Evolutionary conservation across 129 eudicot genomes (phyloP), one percentile per base, ranked within the genome.

Genomic region (Daucus carota): DNA sequence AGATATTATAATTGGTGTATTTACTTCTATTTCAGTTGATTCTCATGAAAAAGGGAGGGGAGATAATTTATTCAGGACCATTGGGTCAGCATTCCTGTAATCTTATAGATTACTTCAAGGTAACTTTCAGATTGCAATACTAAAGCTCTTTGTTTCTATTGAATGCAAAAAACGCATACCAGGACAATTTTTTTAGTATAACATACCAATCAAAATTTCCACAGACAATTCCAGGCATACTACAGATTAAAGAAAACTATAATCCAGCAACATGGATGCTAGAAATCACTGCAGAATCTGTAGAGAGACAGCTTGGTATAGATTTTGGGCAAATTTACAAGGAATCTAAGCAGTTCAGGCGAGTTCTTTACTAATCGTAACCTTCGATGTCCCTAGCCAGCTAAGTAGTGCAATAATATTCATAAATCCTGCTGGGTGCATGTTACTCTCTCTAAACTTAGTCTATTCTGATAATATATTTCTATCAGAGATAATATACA

Each of bases 51-150:
- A 62, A 62, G 38, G 69, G 69, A 62, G 69, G 69, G 69, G 38
- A 29, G 29, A 62, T 62, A 14, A 29, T 62, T 13, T 62, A 62
- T 62, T 62, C 69, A 29, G 69, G 69, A 62, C 9, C 69, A 0
- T 1, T 62, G 38, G 38, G 69, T 62, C 69, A 28, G 69, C 38
- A 14, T 29, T 62, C 69, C 7, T 12, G 20, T 62, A 62, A 62
- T 62, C 69, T 62, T 62, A 72, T 86, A 50, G 73, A 78, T 67
- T 83, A 86, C 81, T 85, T 86, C 72, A 83, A 86, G 90, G 85
- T 86, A 78, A n/a, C 15, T 24, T 7, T 71, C 10, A 18, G 12
- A 17, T 12, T 3, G 29, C 26, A 40, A 1, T n/a, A 3, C 43
- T 42, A 11, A 38, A 8, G 2, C 24, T 71, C 33, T 40, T n/a